Conservation (phyloP, 1,284 basidiomycete species). For the Tausonia pullulans region DNA sequence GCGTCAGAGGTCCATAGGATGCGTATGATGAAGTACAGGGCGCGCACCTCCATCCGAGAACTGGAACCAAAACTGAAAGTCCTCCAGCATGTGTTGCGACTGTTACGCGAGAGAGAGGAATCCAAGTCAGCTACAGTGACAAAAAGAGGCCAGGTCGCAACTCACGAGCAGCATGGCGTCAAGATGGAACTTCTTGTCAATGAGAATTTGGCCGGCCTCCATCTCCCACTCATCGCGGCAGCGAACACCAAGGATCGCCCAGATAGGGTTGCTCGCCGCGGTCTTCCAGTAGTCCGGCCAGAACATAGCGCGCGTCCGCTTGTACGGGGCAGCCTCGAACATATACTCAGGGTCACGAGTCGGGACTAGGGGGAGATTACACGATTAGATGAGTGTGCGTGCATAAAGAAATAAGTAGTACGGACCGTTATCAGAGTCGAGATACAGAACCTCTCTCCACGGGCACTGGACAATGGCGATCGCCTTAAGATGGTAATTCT, state of each 20-base stretch:
- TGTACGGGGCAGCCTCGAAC: conserved; percentile 36
- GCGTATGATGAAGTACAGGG: too few relatives aligned
- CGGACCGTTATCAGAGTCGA: conserved; percentile 22
- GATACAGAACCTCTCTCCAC: conserved; percentile 39
- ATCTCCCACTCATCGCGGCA: conserved; percentile 38
- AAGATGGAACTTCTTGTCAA: conserved; percentile 39
- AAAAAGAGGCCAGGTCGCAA: too few relatives aligned
- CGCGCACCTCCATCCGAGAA: conserved; percentile 17
- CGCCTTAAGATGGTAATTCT: conserved; percentile 41
- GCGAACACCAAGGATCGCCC: conserved; percentile 39
- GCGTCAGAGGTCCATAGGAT: neutral
- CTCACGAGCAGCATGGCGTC: conserved; percentile 34
- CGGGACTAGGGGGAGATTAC: conserved; percentile 30
- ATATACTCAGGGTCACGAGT: conserved; percentile 34
- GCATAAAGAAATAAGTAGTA: neutral
- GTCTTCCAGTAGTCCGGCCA: conserved; percentile 34
- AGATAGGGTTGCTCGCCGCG: conserved; percentile 35
- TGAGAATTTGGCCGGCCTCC: conserved; percentile 35
- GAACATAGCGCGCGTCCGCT: conserved; percentile 21
- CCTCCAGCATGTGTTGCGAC: conserved; percentile 35
- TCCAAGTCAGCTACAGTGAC: conserved; percentile 4
- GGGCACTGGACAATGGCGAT: conserved; percentile 36
- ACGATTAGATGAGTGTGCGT: neutral
- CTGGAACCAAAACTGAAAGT: conserved; percentile 35
- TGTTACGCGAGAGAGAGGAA: neutral